phyloP scores from a whole-genome alignment of 2,329 filamentous ascomycete genomes.

The Aureobasidium subglaciale region DNA sequence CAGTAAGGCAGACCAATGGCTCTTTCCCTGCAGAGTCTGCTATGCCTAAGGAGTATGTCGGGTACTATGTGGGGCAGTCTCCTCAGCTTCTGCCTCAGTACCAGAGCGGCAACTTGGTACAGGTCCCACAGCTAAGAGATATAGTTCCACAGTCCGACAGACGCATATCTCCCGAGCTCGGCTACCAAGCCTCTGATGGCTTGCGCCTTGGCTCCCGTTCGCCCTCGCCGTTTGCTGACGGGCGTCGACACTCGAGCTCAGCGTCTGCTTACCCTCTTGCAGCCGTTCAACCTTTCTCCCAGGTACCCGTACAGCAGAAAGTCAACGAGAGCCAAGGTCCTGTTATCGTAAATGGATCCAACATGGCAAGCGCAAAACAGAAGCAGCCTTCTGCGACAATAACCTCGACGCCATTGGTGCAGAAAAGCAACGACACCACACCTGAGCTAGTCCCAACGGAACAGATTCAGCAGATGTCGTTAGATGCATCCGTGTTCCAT shows the following conservation, averaged over 20 bases:
- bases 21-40: constrained; percentile 25
- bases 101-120: constrained; percentile 17
- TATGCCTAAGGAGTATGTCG: constrained; percentile 44
- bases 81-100: constrained; percentile 31
- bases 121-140: constrained; percentile 29
- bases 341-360: constrained; percentile 37
- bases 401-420: neutral
- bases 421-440: neutral
- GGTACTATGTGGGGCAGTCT: constrained; percentile 43
- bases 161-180: constrained; percentile 37
- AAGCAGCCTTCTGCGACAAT: constrained; percentile 2
- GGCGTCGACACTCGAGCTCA: constrained; percentile 33
- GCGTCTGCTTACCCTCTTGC: constrained; percentile 18
- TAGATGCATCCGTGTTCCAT: neutral
- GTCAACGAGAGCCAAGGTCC: constrained; percentile 25
- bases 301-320: neutral
- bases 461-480: constrained; percentile 13
- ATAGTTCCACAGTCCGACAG: constrained; percentile 32
- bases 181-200: constrained; percentile 28
- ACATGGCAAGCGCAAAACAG: constrained; percentile 8
- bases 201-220: constrained; percentile 35
- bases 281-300: constrained; percentile 10
- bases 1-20: constrained; percentile 7
- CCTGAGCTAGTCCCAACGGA: constrained; percentile 8
- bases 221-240: constrained; percentile 40